These are phyloP conservation scores for Terana coerulea DNA, from an alignment of 768 basidiomycete genomes.

Conservation along the genomic window DNA sequence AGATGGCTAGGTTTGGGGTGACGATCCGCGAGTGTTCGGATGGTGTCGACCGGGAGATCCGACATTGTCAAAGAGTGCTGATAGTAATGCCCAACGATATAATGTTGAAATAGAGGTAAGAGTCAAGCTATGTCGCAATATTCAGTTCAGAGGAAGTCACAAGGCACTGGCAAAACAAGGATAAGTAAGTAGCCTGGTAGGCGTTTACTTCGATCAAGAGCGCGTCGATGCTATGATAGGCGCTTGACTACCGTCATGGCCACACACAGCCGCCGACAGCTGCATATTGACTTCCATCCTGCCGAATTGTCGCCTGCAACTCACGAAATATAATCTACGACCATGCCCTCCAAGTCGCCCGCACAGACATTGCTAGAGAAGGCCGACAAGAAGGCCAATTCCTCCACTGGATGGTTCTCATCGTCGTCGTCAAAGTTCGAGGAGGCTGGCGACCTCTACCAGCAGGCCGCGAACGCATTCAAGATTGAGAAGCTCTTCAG, in stretches of 20 bases:
- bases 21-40: slow-evolving; percentile 48
- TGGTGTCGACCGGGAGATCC: slow-evolving; percentile 31
- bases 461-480: slow-evolving; percentile 91
- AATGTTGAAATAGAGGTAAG: too few species aligned
- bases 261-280: neutral
- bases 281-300: neutral
- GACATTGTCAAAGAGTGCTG: slow-evolving; percentile 18
- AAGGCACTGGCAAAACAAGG: too few species aligned
- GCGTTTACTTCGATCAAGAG: neutral
- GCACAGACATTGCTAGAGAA: slow-evolving; percentile 76
- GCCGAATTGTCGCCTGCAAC: neutral
- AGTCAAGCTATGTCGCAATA: too few species aligned
- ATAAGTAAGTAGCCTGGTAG: neutral
- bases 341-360: slow-evolving; percentile 73
- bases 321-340: neutral
- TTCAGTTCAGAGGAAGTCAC: too few species aligned
- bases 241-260: slow-evolving; percentile 3
- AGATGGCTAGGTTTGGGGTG: slow-evolving; percentile 73
- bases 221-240: slow-evolving; percentile 3
- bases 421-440: slow-evolving; percentile 82
- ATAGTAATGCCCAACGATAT: too few species aligned
- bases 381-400: slow-evolving; percentile 89
- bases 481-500: slow-evolving; percentile 90
- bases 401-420: slow-evolving; percentile 86
- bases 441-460: slow-evolving; percentile 94